Base-by-base conservation (phyloP, 306 rosid genomes). In the Fagus sylvatica region DNA sequence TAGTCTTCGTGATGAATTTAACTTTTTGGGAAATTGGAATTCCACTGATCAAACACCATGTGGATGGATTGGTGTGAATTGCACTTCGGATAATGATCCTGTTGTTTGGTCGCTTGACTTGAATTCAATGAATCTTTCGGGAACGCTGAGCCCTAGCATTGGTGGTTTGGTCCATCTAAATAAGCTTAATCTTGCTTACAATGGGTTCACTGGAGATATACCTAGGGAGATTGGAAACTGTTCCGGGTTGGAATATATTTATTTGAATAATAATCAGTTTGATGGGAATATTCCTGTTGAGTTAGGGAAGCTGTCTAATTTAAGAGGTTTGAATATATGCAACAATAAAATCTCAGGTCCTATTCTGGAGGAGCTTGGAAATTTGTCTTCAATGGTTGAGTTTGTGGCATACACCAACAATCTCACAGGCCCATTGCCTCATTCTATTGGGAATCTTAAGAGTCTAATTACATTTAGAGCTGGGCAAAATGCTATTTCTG, bases 401-500 rank as follows among this genome's bases (percentile, higher is more conserved):
- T 81, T 96, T 48, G 94, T 91, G 54, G 97, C 84, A 17, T 96
- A 79, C 78, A 89, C 96, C 77, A 96, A 96, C 87, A 82, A 87
- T 51, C 86, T 96, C 33, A 79, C 92, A 0, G 99, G 99, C 7
- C 87, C 95, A 43, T 74, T 96, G 78, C 97, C 99, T 19, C 85
- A 2, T 67, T 85, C 97, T 30, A 78, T 96, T 71, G 98, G 99
- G 73, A 91, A 96, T 78, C 90, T 96, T 17, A 86, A 81, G 89
- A 87, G 74, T 65, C 85, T 96, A 74, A 87, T 9, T 8, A 86
- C 81, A 71, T 86, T 96, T 55, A 85, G 97, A 84, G 96, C 91
- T 39, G 99, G 99, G 48, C 91, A 91, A 62, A 96, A 96, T 84
- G 84, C 81, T 82, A 91, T 96, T 76, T 88, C 98, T 2, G 97